phyloP scores from a whole-genome alignment of 768 basidiomycete genomes.

The Lactifluus echinatus region DNA sequence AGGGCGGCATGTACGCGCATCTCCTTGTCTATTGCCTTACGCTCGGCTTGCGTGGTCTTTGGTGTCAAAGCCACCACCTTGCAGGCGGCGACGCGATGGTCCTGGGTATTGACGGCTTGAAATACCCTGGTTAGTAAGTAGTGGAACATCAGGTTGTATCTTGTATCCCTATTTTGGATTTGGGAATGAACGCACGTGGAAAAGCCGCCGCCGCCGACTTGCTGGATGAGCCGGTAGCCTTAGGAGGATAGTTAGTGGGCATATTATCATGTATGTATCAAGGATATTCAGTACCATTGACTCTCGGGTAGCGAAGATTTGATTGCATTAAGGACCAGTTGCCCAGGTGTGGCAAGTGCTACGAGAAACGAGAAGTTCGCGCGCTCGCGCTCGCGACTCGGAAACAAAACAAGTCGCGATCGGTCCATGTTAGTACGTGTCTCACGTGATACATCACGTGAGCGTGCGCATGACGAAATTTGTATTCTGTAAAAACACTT shows the following conservation, averaged over 20 bases:
- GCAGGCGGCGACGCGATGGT: conserved; percentile 73
- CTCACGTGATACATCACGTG: conserved; percentile 1
- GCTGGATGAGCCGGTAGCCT: conserved; percentile 62
- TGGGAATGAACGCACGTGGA: conserved; percentile 44
- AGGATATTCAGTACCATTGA: conserved; percentile 9
- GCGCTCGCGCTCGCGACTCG: neutral
- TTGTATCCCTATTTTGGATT: neutral
- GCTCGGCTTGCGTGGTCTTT: conserved; percentile 54
- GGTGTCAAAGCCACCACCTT: conserved; percentile 66
- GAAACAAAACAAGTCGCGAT: neutral
- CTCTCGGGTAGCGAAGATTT: conserved; percentile 16
- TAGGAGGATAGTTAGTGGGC: neutral
- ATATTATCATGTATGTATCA: neutral
- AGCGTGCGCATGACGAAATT: neutral
- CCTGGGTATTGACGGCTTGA: conserved; percentile 61
- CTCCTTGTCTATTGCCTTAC: conserved; percentile 84
- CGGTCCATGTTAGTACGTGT: neutral
- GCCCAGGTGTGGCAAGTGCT: neutral
- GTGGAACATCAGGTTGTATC: neutral
- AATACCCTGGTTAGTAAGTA: conserved; percentile 75
- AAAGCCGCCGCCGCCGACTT: conserved; percentile 85
- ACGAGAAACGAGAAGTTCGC: neutral
- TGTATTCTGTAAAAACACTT: no score
- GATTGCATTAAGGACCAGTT: conserved; percentile 6
- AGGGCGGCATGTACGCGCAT: conserved; percentile 80